Conservation (phyloP, 331 rosid genomes). For the Malus hybrid region DNA sequence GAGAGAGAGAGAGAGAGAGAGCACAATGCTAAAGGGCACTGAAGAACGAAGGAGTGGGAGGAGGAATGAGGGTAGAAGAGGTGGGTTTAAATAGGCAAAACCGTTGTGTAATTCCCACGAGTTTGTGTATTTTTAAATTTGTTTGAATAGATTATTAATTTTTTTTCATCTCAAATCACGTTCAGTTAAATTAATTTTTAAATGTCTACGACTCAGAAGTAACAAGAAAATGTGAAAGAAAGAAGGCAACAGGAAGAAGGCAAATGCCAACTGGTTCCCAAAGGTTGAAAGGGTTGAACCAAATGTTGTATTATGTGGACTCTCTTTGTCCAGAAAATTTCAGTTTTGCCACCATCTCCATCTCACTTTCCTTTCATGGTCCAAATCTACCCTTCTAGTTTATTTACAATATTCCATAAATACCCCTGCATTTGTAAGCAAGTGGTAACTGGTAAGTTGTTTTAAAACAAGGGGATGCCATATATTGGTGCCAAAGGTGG, state of each 20-base stretch:
- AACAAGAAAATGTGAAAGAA: not conserved
- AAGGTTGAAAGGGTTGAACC: not conserved
- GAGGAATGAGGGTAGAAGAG: conserved; percentile 31
- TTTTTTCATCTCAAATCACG: conserved; percentile 3
- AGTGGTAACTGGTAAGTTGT: not conserved
- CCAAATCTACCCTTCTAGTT: not conserved
- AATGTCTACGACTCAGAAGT: not conserved
- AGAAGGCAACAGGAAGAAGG: not conserved
- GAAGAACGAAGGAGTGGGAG: conserved; percentile 36
- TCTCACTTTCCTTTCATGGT: not conserved
- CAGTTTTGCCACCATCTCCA: not conserved
- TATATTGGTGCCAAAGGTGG: not conserved
- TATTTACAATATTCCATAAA: not conserved
- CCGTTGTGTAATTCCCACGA: conserved; percentile 16
- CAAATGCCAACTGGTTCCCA: not conserved
- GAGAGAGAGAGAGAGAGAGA: conserved; percentile 15
- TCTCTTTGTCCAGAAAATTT: conserved; percentile 11
- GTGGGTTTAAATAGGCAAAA: conserved; percentile 51
- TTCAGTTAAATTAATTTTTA: conserved; percentile 1
- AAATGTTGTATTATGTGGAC: conserved; percentile 10
- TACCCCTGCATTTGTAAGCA: not conserved
- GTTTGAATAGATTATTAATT: not conserved
- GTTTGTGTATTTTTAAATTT: not conserved
- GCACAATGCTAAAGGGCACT: conserved; percentile 8
- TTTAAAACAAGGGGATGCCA: conserved; percentile 1